phyloP scores from a whole-genome alignment of 257 asterid species.

The Lantana camara region DNA sequence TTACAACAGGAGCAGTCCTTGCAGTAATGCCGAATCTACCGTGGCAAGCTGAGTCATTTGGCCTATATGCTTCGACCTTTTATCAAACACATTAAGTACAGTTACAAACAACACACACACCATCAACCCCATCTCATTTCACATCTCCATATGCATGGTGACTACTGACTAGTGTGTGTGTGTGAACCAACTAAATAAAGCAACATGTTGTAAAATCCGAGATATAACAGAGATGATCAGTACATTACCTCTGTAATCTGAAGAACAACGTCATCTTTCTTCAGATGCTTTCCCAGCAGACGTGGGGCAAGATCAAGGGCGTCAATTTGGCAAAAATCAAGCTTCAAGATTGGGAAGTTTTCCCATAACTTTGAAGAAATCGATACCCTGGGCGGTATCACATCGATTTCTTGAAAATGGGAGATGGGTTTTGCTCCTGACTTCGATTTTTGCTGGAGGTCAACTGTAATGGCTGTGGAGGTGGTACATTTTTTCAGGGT shows the following conservation, averaged over 20 bases:
- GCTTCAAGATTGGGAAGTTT: conserved; percentile 46
- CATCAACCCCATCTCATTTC: conserved; percentile 11
- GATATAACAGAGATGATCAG: not conserved
- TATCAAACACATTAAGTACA: conserved; percentile 17
- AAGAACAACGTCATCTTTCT: conserved; percentile 82
- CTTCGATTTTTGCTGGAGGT: conserved; percentile 23
- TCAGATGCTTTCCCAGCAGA: conserved; percentile 82
- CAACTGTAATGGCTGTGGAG: conserved; percentile 25
- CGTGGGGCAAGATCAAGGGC: conserved; percentile 98
- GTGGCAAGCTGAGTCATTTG: conserved; percentile 95
- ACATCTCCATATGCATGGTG: too few relatives aligned
- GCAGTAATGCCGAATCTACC: conserved; percentile 88
- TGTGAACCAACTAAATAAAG: too few relatives aligned
- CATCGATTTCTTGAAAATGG: conserved; percentile 23
- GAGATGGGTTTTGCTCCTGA: conserved; percentile 28
- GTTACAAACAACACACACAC: conserved; percentile 28
- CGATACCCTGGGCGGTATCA: conserved; percentile 17
- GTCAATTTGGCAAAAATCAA: conserved; percentile 78
- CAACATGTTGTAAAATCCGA: not conserved
- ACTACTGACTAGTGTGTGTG: too few relatives aligned
- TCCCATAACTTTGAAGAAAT: conserved; percentile 27
- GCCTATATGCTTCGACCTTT: conserved; percentile 97
- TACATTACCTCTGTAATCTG: conserved; percentile 79
- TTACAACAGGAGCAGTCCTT: conserved; percentile 93
- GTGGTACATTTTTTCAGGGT: conserved; percentile 34